Percentiles rank a stretch among this genome's conserved stretches.
Conservation (phyloP, 2,329 filamentous ascomycete species). For the Zasmidium cellare region DNA sequence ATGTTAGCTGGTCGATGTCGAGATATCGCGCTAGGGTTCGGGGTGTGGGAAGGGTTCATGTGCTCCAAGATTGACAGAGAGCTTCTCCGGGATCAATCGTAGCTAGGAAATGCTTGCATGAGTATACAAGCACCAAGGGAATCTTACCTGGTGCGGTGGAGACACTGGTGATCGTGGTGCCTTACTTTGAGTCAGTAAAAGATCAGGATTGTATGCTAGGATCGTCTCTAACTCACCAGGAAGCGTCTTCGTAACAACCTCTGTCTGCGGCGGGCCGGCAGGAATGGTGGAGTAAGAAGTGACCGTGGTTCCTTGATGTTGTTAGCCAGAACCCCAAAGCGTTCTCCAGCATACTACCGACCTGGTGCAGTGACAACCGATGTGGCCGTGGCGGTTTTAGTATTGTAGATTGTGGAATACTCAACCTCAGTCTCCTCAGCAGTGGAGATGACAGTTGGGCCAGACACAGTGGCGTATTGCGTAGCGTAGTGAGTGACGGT, state of each 20-base stretch:
- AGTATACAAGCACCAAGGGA: background rate
- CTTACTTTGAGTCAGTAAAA: too few species aligned
- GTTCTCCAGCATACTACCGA: background rate
- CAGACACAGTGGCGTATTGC: background rate
- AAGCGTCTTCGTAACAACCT: background rate
- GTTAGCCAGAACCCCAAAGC: background rate
- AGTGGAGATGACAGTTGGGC: background rate
- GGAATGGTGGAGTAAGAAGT: background rate
- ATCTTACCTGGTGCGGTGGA: background rate
- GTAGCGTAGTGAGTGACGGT: slow-evolving; percentile 5
- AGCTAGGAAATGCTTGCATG: too few species aligned
- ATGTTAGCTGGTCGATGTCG: too few species aligned
- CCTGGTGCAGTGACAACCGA: slow-evolving; percentile 7
- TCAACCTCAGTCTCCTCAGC: background rate
- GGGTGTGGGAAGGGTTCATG: too few species aligned
- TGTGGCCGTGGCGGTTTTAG: slow-evolving; percentile 3
- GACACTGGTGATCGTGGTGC: background rate
- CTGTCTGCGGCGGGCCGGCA: background rate
- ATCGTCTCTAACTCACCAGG: too few species aligned
- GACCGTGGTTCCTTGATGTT: background rate
- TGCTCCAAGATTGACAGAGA: too few species aligned
- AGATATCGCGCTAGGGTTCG: too few species aligned
- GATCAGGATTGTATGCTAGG: too few species aligned
- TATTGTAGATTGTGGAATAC: background rate
- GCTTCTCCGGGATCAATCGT: too few species aligned